Conservation (phyloP, 2,329 filamentous ascomycete genomes). For the Dactylella cylindrospora region DNA sequence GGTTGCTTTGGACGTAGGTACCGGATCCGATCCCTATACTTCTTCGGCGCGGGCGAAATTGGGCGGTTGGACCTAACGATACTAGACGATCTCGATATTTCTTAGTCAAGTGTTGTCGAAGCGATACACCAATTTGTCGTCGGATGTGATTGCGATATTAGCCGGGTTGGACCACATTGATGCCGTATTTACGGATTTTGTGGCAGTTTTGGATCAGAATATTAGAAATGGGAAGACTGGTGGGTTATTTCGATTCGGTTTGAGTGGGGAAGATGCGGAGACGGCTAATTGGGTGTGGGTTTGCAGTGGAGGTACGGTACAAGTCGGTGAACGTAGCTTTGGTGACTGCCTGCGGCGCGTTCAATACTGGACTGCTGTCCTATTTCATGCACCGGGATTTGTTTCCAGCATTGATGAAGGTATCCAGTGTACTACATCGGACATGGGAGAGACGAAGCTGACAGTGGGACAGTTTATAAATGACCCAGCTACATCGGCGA, state of each 20-base stretch:
- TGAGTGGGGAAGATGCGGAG: slow-evolving; percentile 77
- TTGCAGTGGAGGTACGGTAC: slow-evolving; percentile 69
- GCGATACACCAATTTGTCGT: slow-evolving; percentile 91
- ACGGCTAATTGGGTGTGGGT: slow-evolving; percentile 65
- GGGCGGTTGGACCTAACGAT: slow-evolving; percentile 15
- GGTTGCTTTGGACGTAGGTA: slow-evolving; percentile 79
- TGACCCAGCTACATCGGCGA: slow-evolving; percentile 67
- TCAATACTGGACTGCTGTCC: slow-evolving; percentile 88
- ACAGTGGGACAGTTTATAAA: slow-evolving; percentile 69
- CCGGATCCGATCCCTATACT: not conserved
- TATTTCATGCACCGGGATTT: slow-evolving; percentile 94
- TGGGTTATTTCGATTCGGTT: slow-evolving; percentile 66
- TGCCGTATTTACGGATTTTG: slow-evolving; percentile 82
- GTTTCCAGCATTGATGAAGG: slow-evolving; percentile 93
- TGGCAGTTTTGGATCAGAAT: slow-evolving; percentile 75
- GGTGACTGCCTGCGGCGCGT: slow-evolving; percentile 86
- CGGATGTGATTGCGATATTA: slow-evolving; percentile 86
- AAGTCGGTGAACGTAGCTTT: slow-evolving; percentile 80
- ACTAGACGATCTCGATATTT: slow-evolving; percentile 83
- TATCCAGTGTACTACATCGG: slow-evolving; percentile 53
- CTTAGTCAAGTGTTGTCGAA: slow-evolving; percentile 79
- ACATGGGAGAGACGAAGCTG: not conserved
- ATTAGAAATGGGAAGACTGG: slow-evolving; percentile 73
- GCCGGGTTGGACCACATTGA: slow-evolving; percentile 89
- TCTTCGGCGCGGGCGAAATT: not conserved